Evolutionary conservation across 2,329 filamentous ascomycete genomes (phyloP).

Genomic region (Aureobasidium leucospermi): DNA sequence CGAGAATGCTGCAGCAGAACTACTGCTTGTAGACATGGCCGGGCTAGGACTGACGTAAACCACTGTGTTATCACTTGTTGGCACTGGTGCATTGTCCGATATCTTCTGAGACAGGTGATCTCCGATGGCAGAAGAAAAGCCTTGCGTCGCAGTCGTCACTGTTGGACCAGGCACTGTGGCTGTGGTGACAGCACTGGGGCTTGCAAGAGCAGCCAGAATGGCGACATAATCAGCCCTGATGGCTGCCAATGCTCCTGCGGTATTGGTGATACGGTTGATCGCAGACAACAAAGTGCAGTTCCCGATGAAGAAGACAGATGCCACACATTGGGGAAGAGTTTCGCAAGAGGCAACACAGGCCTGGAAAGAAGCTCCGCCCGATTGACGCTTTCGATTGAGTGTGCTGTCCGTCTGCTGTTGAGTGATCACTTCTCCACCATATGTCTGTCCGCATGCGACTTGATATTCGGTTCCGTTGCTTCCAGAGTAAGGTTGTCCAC

Average conservation of each 20-base stretch:
- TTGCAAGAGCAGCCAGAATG: background rate
- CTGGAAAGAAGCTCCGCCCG: background rate
- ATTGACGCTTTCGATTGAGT: background rate
- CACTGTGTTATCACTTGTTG: slow-evolving; percentile 1
- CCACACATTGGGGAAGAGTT: background rate
- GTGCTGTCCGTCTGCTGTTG: background rate
- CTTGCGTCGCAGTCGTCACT: background rate
- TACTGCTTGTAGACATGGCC: background rate
- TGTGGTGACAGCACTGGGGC: background rate
- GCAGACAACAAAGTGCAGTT: slow-evolving; percentile 9
- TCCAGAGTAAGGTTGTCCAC: background rate
- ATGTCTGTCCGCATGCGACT: slow-evolving; percentile 9
- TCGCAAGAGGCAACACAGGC: slow-evolving; percentile 8
- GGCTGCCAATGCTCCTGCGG: slow-evolving; percentile 6
- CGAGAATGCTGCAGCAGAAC: background rate
- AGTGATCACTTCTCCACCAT: background rate
- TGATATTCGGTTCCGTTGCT: slow-evolving; percentile 1
- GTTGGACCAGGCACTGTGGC: background rate
- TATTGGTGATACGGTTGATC: background rate
- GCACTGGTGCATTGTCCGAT: slow-evolving; percentile 1
- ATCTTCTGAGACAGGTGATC: slow-evolving; percentile 4
- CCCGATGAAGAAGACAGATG: background rate
- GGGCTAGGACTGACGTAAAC: background rate
- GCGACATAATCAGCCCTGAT: slow-evolving; percentile 5
- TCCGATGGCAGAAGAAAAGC: background rate